Evolutionary conservation across 257 asterid species (phyloP).

Genomic region (Datura wrightii): DNA sequence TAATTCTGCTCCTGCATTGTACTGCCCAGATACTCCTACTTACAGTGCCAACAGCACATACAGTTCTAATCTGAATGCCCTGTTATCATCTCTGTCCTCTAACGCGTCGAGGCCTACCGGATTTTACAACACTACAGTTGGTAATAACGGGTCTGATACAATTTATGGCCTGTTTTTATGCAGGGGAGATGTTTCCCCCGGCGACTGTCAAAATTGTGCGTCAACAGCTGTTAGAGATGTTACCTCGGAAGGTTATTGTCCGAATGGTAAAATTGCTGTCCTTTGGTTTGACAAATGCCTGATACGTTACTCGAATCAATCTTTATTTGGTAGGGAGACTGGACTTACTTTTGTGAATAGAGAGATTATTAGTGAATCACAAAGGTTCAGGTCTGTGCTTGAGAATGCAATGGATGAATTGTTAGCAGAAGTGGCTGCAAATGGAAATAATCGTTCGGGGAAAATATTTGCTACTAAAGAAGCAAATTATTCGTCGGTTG

Average conservation of each 20-base stretch:
- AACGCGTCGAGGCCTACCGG: constrained; percentile 25
- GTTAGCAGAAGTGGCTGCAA: background rate
- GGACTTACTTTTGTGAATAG: background rate
- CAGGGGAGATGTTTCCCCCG: constrained; percentile 31
- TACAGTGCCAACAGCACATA: background rate
- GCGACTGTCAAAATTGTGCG: constrained; percentile 33
- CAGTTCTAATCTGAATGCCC: constrained; percentile 24
- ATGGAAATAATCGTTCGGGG: background rate
- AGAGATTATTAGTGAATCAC: background rate
- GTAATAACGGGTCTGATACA: background rate
- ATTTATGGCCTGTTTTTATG: constrained; percentile 39
- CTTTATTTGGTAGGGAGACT: background rate
- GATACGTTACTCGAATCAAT: background rate
- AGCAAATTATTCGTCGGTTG: background rate
- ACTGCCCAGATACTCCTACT: background rate
- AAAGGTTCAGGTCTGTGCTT: background rate
- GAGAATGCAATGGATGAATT: background rate
- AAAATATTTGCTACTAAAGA: constrained; percentile 30
- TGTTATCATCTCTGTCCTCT: constrained; percentile 32
- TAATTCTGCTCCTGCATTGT: background rate
- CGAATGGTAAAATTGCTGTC: background rate
- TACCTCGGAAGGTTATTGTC: background rate
- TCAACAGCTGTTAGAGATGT: background rate
- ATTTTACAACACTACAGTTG: constrained; percentile 34
- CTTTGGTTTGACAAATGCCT: constrained; percentile 29